Conservation (phyloP, 441 rosid species). For the Aquilaria agallochum region DNA sequence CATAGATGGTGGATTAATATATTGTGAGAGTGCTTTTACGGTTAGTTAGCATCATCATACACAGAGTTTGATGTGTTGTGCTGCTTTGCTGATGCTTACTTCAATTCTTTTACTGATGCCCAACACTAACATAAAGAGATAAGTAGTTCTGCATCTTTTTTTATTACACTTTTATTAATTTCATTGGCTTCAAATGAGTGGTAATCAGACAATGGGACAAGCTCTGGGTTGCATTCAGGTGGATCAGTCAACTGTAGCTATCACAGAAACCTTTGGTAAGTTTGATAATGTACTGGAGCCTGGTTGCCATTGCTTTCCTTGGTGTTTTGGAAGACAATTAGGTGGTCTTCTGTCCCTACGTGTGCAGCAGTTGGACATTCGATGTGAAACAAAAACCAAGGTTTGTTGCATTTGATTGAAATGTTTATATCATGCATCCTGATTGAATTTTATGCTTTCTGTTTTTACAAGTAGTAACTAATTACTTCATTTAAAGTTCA, state of each 20-base stretch:
- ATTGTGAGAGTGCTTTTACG: no score
- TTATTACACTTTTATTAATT: conserved; percentile 7
- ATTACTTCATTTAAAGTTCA: no score
- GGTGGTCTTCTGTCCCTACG: conserved; percentile 73
- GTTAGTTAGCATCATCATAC: no score
- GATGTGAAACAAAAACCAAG: conserved; percentile 77
- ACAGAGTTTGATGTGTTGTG: not conserved
- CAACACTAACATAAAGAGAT: no score
- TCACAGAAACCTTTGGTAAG: conserved; percentile 74
- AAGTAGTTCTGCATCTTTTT: not conserved
- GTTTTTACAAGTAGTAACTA: not conserved
- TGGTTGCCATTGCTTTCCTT: conserved; percentile 83
- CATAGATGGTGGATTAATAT: no score
- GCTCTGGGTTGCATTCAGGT: conserved; percentile 65
- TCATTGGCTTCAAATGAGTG: not conserved
- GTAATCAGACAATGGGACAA: conserved; percentile 52
- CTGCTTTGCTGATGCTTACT: not conserved
- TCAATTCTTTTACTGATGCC: conserved; percentile 3
- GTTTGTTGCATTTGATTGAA: conserved; percentile 25
- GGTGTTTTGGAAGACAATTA: conserved; percentile 69
- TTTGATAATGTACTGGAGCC: conserved; percentile 78
- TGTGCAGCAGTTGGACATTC: conserved; percentile 71
- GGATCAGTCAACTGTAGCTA: conserved; percentile 78
- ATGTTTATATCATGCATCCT: no score
- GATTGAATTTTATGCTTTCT: no score